Evolutionary conservation across 176 grass and related monocot genomes (phyloP).

Genomic region (Thalia dealbata): DNA sequence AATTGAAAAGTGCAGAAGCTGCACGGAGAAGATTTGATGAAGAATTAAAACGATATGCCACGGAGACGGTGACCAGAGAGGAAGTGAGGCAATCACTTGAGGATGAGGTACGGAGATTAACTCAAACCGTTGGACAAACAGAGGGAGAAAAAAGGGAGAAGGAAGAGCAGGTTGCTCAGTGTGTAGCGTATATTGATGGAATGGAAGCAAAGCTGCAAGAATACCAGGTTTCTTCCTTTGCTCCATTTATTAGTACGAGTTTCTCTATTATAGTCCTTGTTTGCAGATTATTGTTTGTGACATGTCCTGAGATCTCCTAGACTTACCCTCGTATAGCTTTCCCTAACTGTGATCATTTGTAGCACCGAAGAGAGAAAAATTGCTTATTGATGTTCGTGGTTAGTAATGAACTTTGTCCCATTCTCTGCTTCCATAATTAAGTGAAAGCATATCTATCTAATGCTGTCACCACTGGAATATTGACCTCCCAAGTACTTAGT

Average conservation of each 20-base stretch:
- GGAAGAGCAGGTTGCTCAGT: conserved; percentile 74
- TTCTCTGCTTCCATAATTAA: neutral
- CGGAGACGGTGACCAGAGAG: conserved; percentile 52
- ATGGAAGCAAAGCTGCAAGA: conserved; percentile 88
- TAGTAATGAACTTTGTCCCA: neutral
- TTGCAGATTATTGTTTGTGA: neutral
- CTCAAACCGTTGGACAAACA: conserved; percentile 49
- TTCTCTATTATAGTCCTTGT: neutral
- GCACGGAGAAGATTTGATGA: conserved; percentile 68
- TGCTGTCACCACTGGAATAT: neutral
- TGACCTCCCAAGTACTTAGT: neutral
- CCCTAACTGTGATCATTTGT: neutral
- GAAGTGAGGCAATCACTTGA: conserved; percentile 59
- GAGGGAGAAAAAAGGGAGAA: conserved; percentile 84
- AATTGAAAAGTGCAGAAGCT: conserved; percentile 67
- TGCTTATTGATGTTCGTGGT: neutral
- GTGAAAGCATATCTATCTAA: neutral
- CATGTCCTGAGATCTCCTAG: neutral
- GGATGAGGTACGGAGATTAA: conserved; percentile 70
- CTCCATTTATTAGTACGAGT: neutral
- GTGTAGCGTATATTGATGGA: conserved; percentile 76
- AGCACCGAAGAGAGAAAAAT: neutral
- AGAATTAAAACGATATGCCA: conserved; percentile 69
- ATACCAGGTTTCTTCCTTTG: conserved; percentile 46
- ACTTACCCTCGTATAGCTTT: neutral